phyloP scores from a whole-genome alignment of 2,329 filamentous ascomycete species.

The Sphaerulina vaccinii region DNA sequence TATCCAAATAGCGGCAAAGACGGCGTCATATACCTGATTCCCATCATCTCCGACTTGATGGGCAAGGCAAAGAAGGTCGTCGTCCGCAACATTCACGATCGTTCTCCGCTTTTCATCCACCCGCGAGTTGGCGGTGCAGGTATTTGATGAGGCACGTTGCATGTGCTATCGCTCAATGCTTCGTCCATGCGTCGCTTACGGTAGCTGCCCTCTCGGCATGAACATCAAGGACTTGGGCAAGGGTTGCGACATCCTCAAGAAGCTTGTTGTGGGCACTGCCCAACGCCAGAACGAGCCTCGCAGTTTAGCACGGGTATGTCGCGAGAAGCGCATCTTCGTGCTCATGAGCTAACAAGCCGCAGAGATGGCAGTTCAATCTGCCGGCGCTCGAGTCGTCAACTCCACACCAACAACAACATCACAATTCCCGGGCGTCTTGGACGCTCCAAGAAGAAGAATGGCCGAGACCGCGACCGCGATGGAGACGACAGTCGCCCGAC shows the following conservation, averaged over 20 bases:
- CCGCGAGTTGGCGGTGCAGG: conserved; percentile 87
- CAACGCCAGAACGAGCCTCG: too few relatives aligned
- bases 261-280: too few relatives aligned
- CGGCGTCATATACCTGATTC: conserved; percentile 86
- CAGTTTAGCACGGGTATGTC: too few relatives aligned
- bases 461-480: too few relatives aligned
- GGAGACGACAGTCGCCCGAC: conserved; percentile 5
- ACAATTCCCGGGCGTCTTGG: too few relatives aligned
- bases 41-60: conserved; percentile 87
- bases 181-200: conserved; percentile 85
- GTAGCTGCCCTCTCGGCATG: conserved; percentile 69
- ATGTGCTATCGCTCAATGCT: conserved; percentile 95
- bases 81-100: conserved; percentile 60
- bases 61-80: conserved; percentile 88
- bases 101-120: conserved; percentile 83
- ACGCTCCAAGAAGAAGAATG: too few relatives aligned
- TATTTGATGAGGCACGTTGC: conserved; percentile 90
- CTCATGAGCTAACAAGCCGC: too few relatives aligned
- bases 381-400: too few relatives aligned
- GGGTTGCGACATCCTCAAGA: conserved; percentile 86
- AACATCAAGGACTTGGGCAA: conserved; percentile 72
- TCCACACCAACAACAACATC: too few relatives aligned
- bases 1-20: conserved; percentile 86
- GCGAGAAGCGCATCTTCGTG: too few relatives aligned
- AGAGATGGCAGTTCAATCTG: too few relatives aligned